These are phyloP conservation scores for Pichia occidentalis DNA, from an alignment of 805 yeast genomes.

Conservation along the genomic window DNA sequence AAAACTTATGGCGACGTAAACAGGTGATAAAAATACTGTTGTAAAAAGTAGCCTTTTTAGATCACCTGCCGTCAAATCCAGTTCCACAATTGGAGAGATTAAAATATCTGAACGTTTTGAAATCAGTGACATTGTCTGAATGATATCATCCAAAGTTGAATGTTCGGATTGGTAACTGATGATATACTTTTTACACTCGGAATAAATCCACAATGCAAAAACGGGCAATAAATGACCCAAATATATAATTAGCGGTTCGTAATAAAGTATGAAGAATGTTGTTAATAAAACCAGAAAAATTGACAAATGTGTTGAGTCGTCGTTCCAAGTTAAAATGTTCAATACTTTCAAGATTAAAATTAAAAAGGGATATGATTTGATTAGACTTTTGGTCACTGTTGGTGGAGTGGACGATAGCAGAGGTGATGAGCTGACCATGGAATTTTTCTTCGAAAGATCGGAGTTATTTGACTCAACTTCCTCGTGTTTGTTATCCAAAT, in stretches of 20 bases:
- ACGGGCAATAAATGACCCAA: slow-evolving; percentile 75
- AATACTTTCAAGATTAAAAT: slow-evolving; percentile 62
- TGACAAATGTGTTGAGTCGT: slow-evolving; percentile 67
- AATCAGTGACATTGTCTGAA: slow-evolving; percentile 67
- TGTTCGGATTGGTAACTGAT: slow-evolving; percentile 52
- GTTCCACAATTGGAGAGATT: slow-evolving; percentile 68
- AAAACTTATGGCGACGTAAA: slow-evolving; percentile 64
- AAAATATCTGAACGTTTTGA: slow-evolving; percentile 72
- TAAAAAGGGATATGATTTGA: slow-evolving; percentile 80
- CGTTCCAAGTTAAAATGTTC: slow-evolving; percentile 85
- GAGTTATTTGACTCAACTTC: too few species aligned
- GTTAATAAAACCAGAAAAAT: slow-evolving; percentile 42
- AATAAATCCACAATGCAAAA: slow-evolving; percentile 51
- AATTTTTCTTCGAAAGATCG: not conserved
- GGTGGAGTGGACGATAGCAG: slow-evolving; percentile 87
- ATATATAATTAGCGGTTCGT: slow-evolving; percentile 71
- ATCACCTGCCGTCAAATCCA: slow-evolving; percentile 72
- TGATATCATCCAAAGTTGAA: slow-evolving; percentile 83
- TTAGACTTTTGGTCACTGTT: slow-evolving; percentile 74
- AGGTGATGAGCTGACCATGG: slow-evolving; percentile 59
- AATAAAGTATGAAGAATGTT: slow-evolving; percentile 60
- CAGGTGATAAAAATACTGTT: slow-evolving; percentile 78
- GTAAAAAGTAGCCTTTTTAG: slow-evolving; percentile 76
- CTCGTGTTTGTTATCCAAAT: too few species aligned
- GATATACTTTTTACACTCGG: slow-evolving; percentile 50